These are phyloP conservation scores for Lepraria neglecta DNA, from an alignment of 495 filamentous ascomycete genomes.

Conservation along the genomic window DNA sequence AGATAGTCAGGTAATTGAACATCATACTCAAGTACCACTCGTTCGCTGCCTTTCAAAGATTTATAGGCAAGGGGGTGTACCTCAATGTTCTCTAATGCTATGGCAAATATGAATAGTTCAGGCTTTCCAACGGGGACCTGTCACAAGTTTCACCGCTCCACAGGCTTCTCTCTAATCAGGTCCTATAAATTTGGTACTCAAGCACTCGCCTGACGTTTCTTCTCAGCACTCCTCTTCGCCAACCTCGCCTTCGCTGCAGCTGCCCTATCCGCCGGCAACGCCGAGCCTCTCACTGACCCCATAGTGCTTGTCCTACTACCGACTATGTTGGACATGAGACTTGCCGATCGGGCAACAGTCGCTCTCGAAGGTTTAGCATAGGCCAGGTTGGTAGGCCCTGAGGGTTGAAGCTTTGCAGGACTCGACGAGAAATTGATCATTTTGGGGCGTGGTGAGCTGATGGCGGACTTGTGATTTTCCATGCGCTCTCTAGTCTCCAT, in stretches of 20 bases:
- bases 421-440: constrained; percentile 10
- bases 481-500: not conserved
- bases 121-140: too few species aligned
- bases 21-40: too few species aligned
- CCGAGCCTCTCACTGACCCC: constrained; percentile 28
- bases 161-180: not conserved
- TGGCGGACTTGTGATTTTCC: not conserved
- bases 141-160: too few species aligned
- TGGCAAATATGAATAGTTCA: too few species aligned
- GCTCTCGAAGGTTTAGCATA: not conserved
- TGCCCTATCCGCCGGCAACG: constrained; percentile 51
- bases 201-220: constrained; percentile 32
- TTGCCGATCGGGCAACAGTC: constrained; percentile 18
- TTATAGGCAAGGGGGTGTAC: too few species aligned
- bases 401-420: constrained; percentile 7
- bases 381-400: not conserved
- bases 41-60: too few species aligned
- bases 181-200: not conserved
- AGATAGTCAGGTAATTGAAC: too few species aligned
- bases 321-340: constrained; percentile 29
- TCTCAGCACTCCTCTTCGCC: constrained; percentile 47
- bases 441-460: constrained; percentile 10
- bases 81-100: too few species aligned
- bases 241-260: constrained; percentile 60
- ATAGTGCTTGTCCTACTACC: constrained; percentile 29